Evolutionary conservation across 2,329 filamentous ascomycete genomes (phyloP).

Genomic region (Pseudogymnoascus sp.): DNA sequence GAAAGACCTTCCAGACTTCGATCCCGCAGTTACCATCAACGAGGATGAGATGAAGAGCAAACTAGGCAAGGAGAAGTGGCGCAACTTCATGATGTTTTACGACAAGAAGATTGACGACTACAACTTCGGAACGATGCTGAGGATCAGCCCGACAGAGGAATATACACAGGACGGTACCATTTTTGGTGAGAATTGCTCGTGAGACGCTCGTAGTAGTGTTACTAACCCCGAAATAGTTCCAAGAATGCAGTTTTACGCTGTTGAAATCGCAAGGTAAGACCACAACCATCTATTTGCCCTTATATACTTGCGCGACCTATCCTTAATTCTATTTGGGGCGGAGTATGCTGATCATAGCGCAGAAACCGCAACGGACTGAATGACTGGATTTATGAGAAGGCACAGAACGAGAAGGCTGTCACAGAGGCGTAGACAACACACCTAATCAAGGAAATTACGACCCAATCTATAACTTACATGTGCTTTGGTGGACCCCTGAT

Average conservation of each 20-base stretch:
- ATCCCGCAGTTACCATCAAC: slow-evolving; percentile 71
- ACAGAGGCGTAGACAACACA: neutral
- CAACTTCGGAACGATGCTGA: slow-evolving; percentile 95
- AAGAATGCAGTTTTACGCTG: slow-evolving; percentile 75
- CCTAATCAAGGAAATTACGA: neutral
- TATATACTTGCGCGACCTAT: neutral
- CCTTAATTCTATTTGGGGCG: neutral
- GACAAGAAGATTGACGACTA: slow-evolving; percentile 95
- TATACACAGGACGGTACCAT: slow-evolving; percentile 88
- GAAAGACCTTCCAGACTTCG: slow-evolving; percentile 85
- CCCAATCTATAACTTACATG: neutral
- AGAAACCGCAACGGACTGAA: slow-evolving; percentile 84
- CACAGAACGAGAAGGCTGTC: slow-evolving; percentile 43
- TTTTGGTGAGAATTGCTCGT: slow-evolving; percentile 61
- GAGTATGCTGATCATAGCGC: slow-evolving; percentile 12
- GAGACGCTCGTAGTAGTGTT: neutral
- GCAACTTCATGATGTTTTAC: slow-evolving; percentile 87
- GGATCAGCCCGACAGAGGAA: slow-evolving; percentile 69
- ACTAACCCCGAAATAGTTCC: slow-evolving; percentile 38
- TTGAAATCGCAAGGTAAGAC: slow-evolving; percentile 64
- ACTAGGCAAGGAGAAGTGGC: slow-evolving; percentile 86
- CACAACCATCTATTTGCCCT: neutral
- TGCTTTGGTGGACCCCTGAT: neutral
- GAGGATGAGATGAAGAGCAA: slow-evolving; percentile 99
- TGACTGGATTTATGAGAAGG: slow-evolving; percentile 92